A percentile compares a stretch with the other conserved stretches of the same genome.
Evolutionary conservation across 108 stramenopile genomes (phyloP).

Genomic region (Epithemia pelagica): DNA sequence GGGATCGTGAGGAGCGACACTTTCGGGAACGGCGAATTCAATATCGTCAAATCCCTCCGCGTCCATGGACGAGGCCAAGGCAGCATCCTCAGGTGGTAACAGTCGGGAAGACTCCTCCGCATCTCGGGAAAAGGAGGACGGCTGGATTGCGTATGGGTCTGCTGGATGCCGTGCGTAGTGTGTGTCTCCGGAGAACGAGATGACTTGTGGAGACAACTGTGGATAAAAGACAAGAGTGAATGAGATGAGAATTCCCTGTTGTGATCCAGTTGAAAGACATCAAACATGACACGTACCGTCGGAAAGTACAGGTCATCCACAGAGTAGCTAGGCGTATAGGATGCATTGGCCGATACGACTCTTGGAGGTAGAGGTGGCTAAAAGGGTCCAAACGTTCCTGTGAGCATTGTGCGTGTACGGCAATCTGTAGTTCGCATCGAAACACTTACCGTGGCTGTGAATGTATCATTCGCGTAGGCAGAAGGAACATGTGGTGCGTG

Average conservation of each 20-base stretch:
- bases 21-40: background rate
- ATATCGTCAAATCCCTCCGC: background rate
- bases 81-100: background rate
- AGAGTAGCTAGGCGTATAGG: background rate
- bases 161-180: too few relatives aligned
- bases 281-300: background rate
- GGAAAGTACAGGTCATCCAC: background rate
- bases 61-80: background rate
- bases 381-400: too few relatives aligned
- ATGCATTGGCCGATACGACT: background rate
- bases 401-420: too few relatives aligned
- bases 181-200: too few relatives aligned
- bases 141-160: too few relatives aligned
- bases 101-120: too few relatives aligned
- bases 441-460: background rate
- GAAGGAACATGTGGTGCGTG: background rate
- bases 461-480: background rate
- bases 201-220: too few relatives aligned
- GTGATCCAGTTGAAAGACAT: too few relatives aligned
- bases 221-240: too few relatives aligned
- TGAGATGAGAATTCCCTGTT: too few relatives aligned
- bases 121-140: too few relatives aligned
- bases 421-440: background rate
- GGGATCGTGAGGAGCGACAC: background rate
- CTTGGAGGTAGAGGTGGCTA: background rate